Conservation (phyloP, 345 rosid species). For the Eucalyptus cloeziana region DNA sequence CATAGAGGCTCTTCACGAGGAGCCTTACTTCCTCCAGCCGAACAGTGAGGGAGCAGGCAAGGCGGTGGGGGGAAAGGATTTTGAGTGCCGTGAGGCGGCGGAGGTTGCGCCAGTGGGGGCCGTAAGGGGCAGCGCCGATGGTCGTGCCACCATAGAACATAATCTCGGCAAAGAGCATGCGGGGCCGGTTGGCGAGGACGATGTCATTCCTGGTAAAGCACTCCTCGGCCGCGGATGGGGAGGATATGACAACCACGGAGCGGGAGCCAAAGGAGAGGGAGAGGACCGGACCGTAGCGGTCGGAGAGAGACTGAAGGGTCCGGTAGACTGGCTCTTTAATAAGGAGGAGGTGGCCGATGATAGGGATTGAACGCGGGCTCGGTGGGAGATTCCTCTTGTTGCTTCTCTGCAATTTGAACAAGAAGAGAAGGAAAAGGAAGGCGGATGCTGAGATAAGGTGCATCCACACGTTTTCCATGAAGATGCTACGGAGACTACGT, state of each 20-base stretch:
- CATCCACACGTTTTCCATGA: not conserved
- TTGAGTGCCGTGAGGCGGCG: constrained; percentile 13
- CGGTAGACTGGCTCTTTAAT: constrained; percentile 18
- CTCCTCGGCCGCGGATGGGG: too few species aligned
- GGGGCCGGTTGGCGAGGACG: constrained; percentile 25
- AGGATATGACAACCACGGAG: too few species aligned
- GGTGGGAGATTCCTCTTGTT: constrained; percentile 21
- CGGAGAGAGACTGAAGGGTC: constrained; percentile 2
- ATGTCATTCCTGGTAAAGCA: not conserved
- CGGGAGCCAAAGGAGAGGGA: too few species aligned
- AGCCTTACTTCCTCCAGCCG: constrained; percentile 5
- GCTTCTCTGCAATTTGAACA: constrained; percentile 1
- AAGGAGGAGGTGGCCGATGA: constrained; percentile 34
- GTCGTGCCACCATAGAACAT: constrained; percentile 10
- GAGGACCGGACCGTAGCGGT: too few species aligned
- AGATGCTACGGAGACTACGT: not conserved
- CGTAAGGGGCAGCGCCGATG: constrained; percentile 11
- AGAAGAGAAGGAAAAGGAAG: not conserved
- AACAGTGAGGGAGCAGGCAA: not conserved
- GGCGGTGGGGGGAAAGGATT: constrained; percentile 5
- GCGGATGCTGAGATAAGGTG: not conserved
- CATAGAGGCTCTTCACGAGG: too few species aligned
- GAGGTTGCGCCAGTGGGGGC: constrained; percentile 24
- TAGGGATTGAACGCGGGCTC: constrained; percentile 21
- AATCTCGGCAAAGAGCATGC: constrained; percentile 2